phyloP scores from a whole-genome alignment of 208 protist genomes.

The Novymonas esmeraldas region DNA sequence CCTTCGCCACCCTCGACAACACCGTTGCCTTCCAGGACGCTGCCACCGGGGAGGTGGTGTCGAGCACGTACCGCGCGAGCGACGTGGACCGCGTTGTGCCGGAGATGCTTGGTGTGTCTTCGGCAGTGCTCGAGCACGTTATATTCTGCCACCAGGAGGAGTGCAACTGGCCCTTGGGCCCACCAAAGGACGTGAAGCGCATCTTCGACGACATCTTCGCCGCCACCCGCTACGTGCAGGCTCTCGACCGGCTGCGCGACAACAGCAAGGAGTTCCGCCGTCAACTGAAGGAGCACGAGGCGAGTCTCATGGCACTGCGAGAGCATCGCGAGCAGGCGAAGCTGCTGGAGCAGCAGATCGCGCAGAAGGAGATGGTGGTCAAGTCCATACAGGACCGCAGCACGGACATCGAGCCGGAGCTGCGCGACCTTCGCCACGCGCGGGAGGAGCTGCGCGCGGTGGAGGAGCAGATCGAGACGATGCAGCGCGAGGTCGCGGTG shows the following conservation, averaged over 20 bases:
- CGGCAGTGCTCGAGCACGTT: constrained; percentile 98
- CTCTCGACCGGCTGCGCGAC: constrained; percentile 85
- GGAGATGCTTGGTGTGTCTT: constrained; percentile 96
- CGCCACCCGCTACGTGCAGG: constrained; percentile 93
- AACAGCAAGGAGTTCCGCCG: constrained; percentile 85
- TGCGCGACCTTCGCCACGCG: constrained; percentile 53
- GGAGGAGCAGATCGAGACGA: constrained; percentile 57
- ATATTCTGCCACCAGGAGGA: constrained; percentile 99
- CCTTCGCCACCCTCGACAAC: constrained; percentile 94
- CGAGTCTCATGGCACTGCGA: constrained; percentile 67
- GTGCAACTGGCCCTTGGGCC: constrained; percentile 96
- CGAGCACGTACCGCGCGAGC: constrained; percentile 86
- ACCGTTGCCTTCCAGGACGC: constrained; percentile 93
- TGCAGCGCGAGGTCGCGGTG: constrained; percentile 60
- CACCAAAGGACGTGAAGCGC: constrained; percentile 95
- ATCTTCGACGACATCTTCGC: constrained; percentile 99
- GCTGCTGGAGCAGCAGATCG: constrained; percentile 59
- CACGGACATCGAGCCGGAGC: constrained; percentile 55
- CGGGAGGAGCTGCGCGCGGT: constrained; percentile 49
- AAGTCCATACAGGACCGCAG: constrained; percentile 41
- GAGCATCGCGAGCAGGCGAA: constrained; percentile 83
- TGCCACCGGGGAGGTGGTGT: constrained; percentile 77
- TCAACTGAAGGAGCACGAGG: constrained; percentile 87
- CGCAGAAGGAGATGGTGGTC: constrained; percentile 61
- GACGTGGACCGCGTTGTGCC: constrained; percentile 97